phyloP scores from a whole-genome alignment of 225 moss, liverwort and hornwort genomes.

The Climacium dendroides region DNA sequence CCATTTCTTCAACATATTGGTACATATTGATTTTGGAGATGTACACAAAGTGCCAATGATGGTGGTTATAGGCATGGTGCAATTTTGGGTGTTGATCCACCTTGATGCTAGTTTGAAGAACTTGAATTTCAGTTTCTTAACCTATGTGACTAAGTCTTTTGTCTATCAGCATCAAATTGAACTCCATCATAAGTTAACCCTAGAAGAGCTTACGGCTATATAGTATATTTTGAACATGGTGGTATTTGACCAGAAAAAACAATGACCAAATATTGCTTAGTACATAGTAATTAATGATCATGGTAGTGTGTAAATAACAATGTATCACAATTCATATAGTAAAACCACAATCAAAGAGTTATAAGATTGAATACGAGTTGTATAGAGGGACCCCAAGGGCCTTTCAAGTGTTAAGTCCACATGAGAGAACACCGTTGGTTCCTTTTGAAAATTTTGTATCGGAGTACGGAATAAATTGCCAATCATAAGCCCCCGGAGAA shows the following conservation, averaged over 20 bases:
- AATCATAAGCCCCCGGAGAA: neutral
- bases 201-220: too few relatives aligned
- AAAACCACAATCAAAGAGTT: too few relatives aligned
- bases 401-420: too few relatives aligned
- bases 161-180: neutral
- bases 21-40: neutral
- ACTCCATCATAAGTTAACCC: neutral
- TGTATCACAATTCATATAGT: too few relatives aligned
- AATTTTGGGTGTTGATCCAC: neutral
- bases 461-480: neutral
- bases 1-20: rapidly evolving
- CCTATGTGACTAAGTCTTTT: neutral
- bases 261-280: too few relatives aligned
- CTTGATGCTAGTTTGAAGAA: neutral
- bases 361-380: too few relatives aligned
- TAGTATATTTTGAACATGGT: too few relatives aligned
- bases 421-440: neutral
- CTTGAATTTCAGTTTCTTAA: neutral
- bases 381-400: too few relatives aligned
- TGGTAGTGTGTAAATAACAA: too few relatives aligned
- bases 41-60: neutral
- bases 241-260: too few relatives aligned
- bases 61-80: rapidly evolving
- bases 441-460: neutral
- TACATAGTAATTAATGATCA: too few relatives aligned